Evolutionary conservation across 805 yeast species (phyloP).

Genomic region (Yueomyces sp.): DNA sequence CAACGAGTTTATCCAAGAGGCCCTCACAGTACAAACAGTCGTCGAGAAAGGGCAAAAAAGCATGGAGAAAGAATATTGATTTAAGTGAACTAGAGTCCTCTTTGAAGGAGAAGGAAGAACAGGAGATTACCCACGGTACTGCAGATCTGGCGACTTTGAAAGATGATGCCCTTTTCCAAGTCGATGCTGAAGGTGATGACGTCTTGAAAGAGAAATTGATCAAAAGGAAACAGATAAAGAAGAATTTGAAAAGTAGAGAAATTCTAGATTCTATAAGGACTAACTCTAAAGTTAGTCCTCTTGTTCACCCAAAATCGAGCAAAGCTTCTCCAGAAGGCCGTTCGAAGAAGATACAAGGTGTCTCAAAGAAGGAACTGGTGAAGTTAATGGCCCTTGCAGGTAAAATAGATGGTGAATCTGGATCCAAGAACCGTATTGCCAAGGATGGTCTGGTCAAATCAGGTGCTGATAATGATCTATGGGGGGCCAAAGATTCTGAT

Average conservation of each 20-base stretch:
- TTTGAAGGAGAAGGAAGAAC: constrained; percentile 56
- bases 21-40: constrained; percentile 54
- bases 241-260: constrained; percentile 45
- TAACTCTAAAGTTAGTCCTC: constrained; percentile 64
- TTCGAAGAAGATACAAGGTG: constrained; percentile 40
- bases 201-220: constrained; percentile 28
- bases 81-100: constrained; percentile 63
- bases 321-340: constrained; percentile 27
- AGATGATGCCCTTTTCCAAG: constrained; percentile 26
- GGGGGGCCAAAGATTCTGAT: constrained; percentile 15
- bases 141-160: constrained; percentile 12
- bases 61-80: constrained; percentile 95
- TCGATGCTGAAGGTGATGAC: constrained; percentile 56
- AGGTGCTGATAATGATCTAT: constrained; percentile 62
- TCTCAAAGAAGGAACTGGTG: constrained; percentile 47
- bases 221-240: constrained; percentile 27
- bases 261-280: constrained; percentile 44
- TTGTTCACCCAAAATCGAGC: constrained; percentile 27
- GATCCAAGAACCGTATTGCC: constrained; percentile 33
- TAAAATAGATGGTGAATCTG: constrained; percentile 41
- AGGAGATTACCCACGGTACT: constrained; percentile 26
- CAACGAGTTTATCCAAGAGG: constrained; percentile 17
- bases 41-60: constrained; percentile 84
- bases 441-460: constrained; percentile 49
- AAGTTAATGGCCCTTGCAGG: constrained; percentile 70